A percentile compares a stretch with the other conserved stretches of the same genome.
phyloP scores from a whole-genome alignment of 352 stramenopile species.

The Pythium pyrilobum region DNA sequence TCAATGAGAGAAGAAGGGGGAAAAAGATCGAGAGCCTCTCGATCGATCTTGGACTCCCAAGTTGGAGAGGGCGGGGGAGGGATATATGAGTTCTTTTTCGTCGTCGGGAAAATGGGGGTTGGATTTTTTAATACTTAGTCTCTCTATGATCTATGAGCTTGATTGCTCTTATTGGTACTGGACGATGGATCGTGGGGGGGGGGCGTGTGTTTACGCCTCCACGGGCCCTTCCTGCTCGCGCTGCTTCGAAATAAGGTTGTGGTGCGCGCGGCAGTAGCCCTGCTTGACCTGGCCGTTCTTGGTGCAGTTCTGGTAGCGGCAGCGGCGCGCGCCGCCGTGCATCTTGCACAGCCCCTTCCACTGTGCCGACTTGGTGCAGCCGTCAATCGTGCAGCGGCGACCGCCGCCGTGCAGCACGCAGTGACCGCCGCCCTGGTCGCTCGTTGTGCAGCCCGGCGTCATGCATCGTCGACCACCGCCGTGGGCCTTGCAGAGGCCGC shows the following conservation, averaged over 20 bases:
- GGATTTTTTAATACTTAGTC: no score
- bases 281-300: conserved; percentile 82
- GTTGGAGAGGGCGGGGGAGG: no score
- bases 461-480: conserved; percentile 63
- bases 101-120: no score
- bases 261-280: conserved; percentile 75
- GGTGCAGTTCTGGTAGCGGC: conserved; percentile 66
- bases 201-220: background rate
- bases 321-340: conserved; percentile 76
- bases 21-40: no score
- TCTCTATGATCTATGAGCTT: no score
- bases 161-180: no score
- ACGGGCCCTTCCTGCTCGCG: conserved; percentile 11
- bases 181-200: no score
- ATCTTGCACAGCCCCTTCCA: conserved; percentile 81
- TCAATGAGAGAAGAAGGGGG: no score
- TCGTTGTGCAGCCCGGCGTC: conserved; percentile 72
- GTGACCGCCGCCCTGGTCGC: conserved; percentile 80
- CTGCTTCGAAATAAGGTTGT: conserved; percentile 29
- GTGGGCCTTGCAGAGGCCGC: conserved; percentile 54
- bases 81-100: no score
- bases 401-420: conserved; percentile 81
- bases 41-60: no score
- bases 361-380: conserved; percentile 79
- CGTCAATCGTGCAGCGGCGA: conserved; percentile 65